Conservation (phyloP, 2,329 filamentous ascomycete genomes). For the Alternaria tenuissima region DNA sequence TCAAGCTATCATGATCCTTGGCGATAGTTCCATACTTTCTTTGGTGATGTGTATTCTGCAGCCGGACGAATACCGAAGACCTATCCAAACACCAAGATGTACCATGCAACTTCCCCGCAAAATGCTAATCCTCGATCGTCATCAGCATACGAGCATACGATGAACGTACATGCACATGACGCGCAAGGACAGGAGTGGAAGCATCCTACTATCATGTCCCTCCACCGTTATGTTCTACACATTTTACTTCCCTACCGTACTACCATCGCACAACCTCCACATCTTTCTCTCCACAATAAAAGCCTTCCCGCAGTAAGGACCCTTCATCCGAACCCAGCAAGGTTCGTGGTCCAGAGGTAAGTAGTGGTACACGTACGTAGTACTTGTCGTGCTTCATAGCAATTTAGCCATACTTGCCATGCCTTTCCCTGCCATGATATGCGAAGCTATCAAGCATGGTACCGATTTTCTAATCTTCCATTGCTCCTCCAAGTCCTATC, state of each 20-base stretch:
- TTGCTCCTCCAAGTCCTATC: background rate
- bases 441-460: constrained; percentile 4
- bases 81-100: constrained; percentile 1
- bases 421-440: constrained; percentile 1
- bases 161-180: constrained; percentile 9
- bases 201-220: background rate
- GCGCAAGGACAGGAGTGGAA: background rate
- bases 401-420: constrained; percentile 1
- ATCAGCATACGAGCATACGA: background rate
- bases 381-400: background rate
- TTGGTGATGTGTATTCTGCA: constrained; percentile 9
- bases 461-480: background rate
- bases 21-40: constrained; percentile 5
- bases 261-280: background rate
- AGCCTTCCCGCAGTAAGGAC: background rate
- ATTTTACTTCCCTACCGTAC: background rate
- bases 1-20: background rate
- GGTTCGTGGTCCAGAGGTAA: background rate
- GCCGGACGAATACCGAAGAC: constrained; percentile 10
- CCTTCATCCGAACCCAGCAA: constrained; percentile 7
- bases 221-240: background rate
- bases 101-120: constrained; percentile 14
- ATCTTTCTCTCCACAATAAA: background rate
- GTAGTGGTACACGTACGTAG: background rate
- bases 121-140: constrained; percentile 13